These are phyloP conservation scores for Cenchrus fungigraminus DNA, from an alignment of 176 grass and related monocot species.

Conservation along the genomic window DNA sequence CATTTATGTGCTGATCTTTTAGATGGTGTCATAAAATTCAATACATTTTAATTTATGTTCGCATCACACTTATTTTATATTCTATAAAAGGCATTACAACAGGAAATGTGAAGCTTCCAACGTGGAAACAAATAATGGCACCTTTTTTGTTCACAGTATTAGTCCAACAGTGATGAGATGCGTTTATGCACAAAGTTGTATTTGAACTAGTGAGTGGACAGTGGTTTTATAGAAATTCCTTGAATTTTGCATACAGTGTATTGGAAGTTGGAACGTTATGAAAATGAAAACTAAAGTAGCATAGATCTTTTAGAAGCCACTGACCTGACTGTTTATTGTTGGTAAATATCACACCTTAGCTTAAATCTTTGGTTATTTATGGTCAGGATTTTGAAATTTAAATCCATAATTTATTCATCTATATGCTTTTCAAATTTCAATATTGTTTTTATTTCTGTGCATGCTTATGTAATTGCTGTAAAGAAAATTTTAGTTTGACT, in stretches of 20 bases:
- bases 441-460: background rate
- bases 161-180: background rate
- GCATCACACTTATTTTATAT: background rate
- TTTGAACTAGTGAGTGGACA: slow-evolving; percentile 16
- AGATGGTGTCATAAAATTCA: background rate
- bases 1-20: background rate
- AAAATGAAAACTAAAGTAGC: slow-evolving; percentile 17
- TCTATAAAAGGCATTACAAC: slow-evolving; percentile 1
- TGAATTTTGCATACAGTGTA: background rate
- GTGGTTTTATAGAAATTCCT: slow-evolving; percentile 7
- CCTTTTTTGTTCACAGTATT: background rate
- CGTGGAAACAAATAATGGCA: background rate
- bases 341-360: background rate
- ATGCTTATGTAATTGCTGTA: background rate
- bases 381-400: background rate
- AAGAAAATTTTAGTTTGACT: slow-evolving; percentile 31
- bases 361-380: background rate
- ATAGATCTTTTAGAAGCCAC: background rate
- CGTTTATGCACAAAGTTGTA: slow-evolving; percentile 17
- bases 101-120: background rate
- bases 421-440: background rate
- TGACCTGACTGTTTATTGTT: background rate
- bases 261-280: background rate
- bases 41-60: slow-evolving; percentile 1
- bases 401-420: background rate